Percentiles rank a stretch among this genome's conserved stretches.
Conservation (phyloP, 2,329 filamentous ascomycete genomes). For the Neofusicoccum sp. region DNA sequence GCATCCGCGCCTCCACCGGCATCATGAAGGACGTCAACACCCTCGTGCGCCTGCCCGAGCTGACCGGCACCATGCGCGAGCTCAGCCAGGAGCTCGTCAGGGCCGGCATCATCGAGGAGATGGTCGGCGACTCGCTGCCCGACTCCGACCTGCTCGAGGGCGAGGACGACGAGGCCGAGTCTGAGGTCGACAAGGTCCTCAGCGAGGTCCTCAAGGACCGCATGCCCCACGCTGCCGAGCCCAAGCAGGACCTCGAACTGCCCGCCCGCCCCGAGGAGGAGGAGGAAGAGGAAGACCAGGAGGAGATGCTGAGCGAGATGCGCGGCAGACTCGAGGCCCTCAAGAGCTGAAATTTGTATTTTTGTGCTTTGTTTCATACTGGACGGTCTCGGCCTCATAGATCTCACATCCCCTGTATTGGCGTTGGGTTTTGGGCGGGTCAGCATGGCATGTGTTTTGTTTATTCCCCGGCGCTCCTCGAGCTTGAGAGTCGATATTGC, state of each 20-base stretch:
- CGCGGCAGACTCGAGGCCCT: constrained; percentile 85
- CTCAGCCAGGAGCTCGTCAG: constrained; percentile 86
- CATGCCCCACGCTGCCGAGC: constrained; percentile 64
- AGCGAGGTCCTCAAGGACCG: constrained; percentile 87
- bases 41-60: constrained; percentile 79
- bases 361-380: neutral
- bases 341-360: constrained; percentile 69
- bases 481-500: neutral
- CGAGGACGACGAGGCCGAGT: constrained; percentile 70
- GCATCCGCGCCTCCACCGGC: constrained; percentile 79
- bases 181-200: constrained; percentile 89
- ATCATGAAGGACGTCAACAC: constrained; percentile 98
- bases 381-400: neutral
- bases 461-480: constrained; percentile 2
- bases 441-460: constrained; percentile 1
- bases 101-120: constrained; percentile 96
- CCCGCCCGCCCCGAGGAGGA: constrained; percentile 58
- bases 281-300: constrained; percentile 83
- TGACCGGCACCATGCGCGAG: constrained; percentile 87
- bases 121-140: constrained; percentile 86
- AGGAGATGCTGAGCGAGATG: constrained; percentile 94
- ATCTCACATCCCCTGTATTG: constrained; percentile 4
- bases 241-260: constrained; percentile 54
- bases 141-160: constrained; percentile 66
- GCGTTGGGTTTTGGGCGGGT: constrained; percentile 10